Percentiles rank a stretch among this genome's conserved stretches.
phyloP scores from a whole-genome alignment of 495 filamentous ascomycete genomes.

The Neurospora sp. region DNA sequence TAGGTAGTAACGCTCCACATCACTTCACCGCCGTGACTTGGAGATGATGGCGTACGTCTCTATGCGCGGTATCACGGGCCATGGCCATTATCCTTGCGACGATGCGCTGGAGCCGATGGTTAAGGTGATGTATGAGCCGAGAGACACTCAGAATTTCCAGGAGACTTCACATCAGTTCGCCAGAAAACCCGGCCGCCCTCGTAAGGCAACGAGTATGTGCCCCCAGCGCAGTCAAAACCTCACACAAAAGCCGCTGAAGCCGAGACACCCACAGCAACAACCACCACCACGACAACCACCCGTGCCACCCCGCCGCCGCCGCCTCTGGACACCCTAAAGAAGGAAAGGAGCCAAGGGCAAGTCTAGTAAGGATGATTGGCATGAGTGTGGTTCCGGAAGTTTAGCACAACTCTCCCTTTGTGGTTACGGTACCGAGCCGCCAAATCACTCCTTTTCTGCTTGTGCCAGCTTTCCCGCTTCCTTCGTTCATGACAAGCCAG shows the following conservation, averaged over 20 bases:
- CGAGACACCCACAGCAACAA: no score
- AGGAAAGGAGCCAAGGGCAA: conserved; percentile 48
- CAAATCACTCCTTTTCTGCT: conserved; percentile 67
- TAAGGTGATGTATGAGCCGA: not conserved
- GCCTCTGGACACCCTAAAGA: no score
- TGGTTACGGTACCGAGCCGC: conserved; percentile 58
- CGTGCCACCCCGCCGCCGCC: no score
- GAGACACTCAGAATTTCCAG: not conserved
- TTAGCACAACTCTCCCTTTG: conserved; percentile 77
- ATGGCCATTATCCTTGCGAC: not conserved
- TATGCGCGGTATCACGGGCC: not conserved
- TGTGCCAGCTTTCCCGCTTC: no score
- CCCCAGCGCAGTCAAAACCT: no score
- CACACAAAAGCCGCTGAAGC: no score
- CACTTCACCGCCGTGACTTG: not conserved
- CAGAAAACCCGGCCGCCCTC: no score
- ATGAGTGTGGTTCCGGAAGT: conserved; percentile 95
- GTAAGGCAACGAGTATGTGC: no score
- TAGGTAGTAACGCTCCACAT: no score
- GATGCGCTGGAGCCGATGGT: not conserved
- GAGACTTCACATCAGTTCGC: no score
- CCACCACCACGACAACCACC: no score
- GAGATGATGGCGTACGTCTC: not conserved
- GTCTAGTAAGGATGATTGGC: conserved; percentile 95
- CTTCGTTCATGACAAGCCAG: no score